Evolutionary conservation across 2,329 filamentous ascomycete genomes (phyloP), one percentile per base, ranked within the genome.

Genomic region (Hypoxylon sp.): DNA sequence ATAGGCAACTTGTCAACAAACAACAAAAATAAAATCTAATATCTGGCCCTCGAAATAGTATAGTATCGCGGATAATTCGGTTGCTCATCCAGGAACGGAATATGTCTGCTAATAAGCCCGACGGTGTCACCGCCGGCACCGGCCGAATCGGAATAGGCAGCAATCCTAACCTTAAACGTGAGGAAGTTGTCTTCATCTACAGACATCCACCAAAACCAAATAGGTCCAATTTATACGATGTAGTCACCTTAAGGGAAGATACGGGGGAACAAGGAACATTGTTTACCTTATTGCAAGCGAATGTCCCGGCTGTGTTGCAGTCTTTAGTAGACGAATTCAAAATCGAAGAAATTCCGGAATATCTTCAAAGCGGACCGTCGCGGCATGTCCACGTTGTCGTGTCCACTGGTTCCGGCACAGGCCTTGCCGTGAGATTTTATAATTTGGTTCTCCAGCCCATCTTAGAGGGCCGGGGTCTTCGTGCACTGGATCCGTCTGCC

Each of bases 391-490:
- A 92, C 73, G 82, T 94, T 17, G 78, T 94, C 22, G 84, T 94
- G 17, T 94, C 92, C 0, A 89, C 86, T 0, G 82, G 83, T 19
- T 92, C 92, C 0, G 92, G 92, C 13, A 86, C 85, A 1, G 85
- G 88, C 0, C 81, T 83, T 13, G 89, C 91, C 0, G 76, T 81
- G 31, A 70, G 74, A 1, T 89, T 91, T 71, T 92, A 87, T 79
- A 76, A 86, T 1, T 67, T 78, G 3, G 83, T 89, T 0, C 74
- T 94, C 14, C 79, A 80, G 59, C 90, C 88, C 1, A 77, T 92
- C 1, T 81, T 92, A 50, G 74, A 74, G 14, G 73, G 81, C 1
- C 72, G 88, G 2, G 83, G 81, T 5, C 69, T 87, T n/a, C 57
- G 54, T 61, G 54, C 72, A 46, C 26, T 58, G 11, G 53, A 59